Percentiles rank a stretch among this genome's conserved stretches.
These are phyloP conservation scores for Talaromyces wortmannii DNA, from an alignment of 495 filamentous ascomycete species.

Conservation along the genomic window DNA sequence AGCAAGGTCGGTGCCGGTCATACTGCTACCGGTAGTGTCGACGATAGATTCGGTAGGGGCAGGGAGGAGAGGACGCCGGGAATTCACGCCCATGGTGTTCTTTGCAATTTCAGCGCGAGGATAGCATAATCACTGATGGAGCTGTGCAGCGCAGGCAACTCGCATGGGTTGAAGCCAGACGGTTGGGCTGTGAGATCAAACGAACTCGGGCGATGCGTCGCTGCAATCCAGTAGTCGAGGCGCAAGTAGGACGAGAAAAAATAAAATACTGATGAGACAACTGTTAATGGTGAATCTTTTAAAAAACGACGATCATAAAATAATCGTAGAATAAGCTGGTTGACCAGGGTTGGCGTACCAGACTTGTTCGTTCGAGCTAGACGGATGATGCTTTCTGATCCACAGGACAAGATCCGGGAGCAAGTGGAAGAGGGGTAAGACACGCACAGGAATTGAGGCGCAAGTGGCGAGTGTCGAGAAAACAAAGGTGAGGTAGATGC, in stretches of 20 bases:
- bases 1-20: constrained; percentile 65
- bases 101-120: constrained; percentile 6
- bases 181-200: too few species aligned
- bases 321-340: too few species aligned
- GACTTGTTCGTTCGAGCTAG: too few species aligned
- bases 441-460: not conserved
- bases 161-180: too few species aligned
- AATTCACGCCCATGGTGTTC: constrained; percentile 65
- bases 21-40: constrained; percentile 50
- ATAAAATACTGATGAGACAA: too few species aligned
- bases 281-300: too few species aligned
- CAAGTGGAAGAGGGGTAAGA: constrained; percentile 1
- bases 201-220: too few species aligned
- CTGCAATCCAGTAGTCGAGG: too few species aligned
- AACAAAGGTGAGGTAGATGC: not conserved
- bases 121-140: constrained; percentile 4
- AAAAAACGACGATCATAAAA: too few species aligned
- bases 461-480: not conserved
- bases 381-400: too few species aligned
- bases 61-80: constrained; percentile 62
- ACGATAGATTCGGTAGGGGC: constrained; percentile 75
- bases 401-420: not conserved
- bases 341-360: too few species aligned
- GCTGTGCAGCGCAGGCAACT: not conserved
- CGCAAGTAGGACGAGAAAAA: too few species aligned